Evolutionary conservation across 805 yeast species (phyloP).

Genomic region (Saccharomycopsis capsularis): DNA sequence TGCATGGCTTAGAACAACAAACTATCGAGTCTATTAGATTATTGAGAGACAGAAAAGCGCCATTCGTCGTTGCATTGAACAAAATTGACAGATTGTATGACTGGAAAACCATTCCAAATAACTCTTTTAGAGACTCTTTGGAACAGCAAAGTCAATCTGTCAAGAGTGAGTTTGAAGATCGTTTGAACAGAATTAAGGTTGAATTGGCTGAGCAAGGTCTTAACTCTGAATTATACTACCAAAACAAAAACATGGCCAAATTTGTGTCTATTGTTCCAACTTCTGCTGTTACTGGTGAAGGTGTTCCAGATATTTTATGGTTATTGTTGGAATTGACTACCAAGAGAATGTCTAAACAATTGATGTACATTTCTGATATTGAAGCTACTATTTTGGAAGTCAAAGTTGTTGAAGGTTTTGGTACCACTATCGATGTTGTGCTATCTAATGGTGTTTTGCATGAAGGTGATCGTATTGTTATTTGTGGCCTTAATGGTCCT

Average conservation of each 20-base stretch:
- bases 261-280: conserved; percentile 97
- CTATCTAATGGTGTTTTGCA: conserved; percentile 91
- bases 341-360: conserved; percentile 97
- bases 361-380: conserved; percentile 87
- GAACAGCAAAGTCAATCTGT: conserved; percentile 77
- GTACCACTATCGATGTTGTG: conserved; percentile 97
- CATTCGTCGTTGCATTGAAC: conserved; percentile 93
- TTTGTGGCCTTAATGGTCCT: conserved; percentile 98
- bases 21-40: conserved; percentile 89
- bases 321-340: conserved; percentile 91
- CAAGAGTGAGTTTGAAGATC: conserved; percentile 84
- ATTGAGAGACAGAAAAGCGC: conserved; percentile 95
- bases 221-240: conserved; percentile 93
- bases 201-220: conserved; percentile 97
- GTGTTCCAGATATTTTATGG: conserved; percentile 98
- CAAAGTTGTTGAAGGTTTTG: conserved; percentile 96
- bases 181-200: conserved; percentile 77
- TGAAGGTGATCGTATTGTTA: conserved; percentile 92
- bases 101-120: conserved; percentile 87
- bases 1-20: conserved; percentile 99
- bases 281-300: conserved; percentile 98
- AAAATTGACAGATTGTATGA: conserved; percentile 96
- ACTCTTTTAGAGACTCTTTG: conserved; percentile 92
- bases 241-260: conserved; percentile 88
- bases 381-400: conserved; percentile 98